phyloP scores from a whole-genome alignment of 2,329 filamentous ascomycete species.

The Pleurostoma richardsiae region DNA sequence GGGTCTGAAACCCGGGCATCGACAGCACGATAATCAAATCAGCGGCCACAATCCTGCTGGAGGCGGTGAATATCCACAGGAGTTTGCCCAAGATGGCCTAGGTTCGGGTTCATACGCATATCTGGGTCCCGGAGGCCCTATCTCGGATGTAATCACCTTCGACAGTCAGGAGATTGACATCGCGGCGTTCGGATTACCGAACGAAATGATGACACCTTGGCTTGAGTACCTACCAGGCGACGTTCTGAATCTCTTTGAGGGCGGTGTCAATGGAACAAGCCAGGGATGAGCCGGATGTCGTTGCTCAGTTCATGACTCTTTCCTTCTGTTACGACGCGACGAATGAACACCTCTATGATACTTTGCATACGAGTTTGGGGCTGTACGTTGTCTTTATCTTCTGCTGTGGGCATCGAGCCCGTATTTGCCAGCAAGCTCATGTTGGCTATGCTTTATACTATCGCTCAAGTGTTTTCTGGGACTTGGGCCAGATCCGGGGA shows the following conservation, averaged over 20 bases:
- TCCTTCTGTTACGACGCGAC: no score
- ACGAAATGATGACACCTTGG: constrained; percentile 67
- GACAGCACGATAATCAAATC: constrained; percentile 1
- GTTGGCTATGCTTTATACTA: no score
- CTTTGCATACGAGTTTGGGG: no score
- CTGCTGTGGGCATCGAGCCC: no score
- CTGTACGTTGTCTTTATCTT: no score
- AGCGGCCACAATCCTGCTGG: background rate
- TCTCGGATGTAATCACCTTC: constrained; percentile 58
- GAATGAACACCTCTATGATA: no score
- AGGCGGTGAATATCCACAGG: constrained; percentile 13
- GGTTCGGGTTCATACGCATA: constrained; percentile 18
- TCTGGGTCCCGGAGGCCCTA: constrained; percentile 20
- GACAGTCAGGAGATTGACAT: constrained; percentile 76
- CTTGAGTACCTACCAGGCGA: constrained; percentile 68
- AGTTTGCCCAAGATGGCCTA: constrained; percentile 19
- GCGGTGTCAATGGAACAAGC: no score
- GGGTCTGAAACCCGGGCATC: background rate
- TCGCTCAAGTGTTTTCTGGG: no score
- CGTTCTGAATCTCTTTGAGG: constrained; percentile 52
- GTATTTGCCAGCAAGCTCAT: no score
- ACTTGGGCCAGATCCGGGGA: no score
- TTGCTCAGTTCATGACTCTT: background rate
- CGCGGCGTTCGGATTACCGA: constrained; percentile 52
- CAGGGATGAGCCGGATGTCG: no score